Conservation (phyloP, 306 rosid species). For the Boehmeria nivea region DNA sequence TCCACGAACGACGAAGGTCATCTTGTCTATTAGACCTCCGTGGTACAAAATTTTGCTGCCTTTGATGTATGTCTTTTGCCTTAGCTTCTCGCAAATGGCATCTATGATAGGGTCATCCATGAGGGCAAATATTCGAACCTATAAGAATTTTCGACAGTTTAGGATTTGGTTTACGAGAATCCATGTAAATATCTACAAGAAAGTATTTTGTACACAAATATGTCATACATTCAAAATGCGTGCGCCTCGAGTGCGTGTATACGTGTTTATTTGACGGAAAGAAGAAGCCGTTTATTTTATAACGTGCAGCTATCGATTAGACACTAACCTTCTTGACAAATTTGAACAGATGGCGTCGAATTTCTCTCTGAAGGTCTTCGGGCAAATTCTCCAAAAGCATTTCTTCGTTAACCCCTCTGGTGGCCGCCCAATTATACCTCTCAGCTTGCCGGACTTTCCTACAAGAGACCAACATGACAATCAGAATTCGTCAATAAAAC, state of each 20-base stretch:
- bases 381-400: slow-evolving; percentile 66
- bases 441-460: slow-evolving; percentile 79
- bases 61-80: slow-evolving; percentile 67
- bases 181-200: neutral
- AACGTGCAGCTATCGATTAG: slow-evolving; percentile 3
- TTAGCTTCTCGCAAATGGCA: slow-evolving; percentile 66
- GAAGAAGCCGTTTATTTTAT: slow-evolving; percentile 11
- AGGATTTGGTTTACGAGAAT: too few species aligned
- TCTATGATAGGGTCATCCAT: slow-evolving; percentile 77
- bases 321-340: slow-evolving; percentile 50
- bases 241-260: too few species aligned
- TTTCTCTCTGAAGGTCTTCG: slow-evolving; percentile 74
- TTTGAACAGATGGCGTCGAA: slow-evolving; percentile 70
- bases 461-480: slow-evolving; percentile 16
- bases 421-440: slow-evolving; percentile 79
- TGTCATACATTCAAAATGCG: too few species aligned
- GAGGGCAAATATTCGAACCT: slow-evolving; percentile 75
- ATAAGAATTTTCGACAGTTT: slow-evolving; percentile 3
- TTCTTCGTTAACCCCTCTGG: slow-evolving; percentile 93
- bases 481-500: neutral
- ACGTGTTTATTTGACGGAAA: too few species aligned
- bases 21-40: slow-evolving; percentile 71
- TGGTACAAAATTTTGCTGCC: slow-evolving; percentile 55
- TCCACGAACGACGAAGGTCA: slow-evolving; percentile 84
- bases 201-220: neutral